These are phyloP conservation scores for Kwoniella europaea DNA, from an alignment of 768 basidiomycete genomes.

Conservation along the genomic window DNA sequence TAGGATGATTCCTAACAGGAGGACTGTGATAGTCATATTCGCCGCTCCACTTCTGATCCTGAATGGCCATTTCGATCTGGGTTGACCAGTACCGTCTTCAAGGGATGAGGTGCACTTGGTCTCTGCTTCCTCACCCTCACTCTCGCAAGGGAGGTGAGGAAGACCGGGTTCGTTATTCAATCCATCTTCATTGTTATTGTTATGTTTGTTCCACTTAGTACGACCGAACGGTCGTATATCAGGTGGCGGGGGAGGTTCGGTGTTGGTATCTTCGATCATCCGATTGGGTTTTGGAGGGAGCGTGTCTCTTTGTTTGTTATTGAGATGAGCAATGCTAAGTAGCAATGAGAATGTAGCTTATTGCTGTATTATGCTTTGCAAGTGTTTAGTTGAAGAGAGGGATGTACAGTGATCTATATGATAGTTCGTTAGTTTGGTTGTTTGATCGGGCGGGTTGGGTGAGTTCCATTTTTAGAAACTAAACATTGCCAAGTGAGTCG, in stretches of 20 bases:
- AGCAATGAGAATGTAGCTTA: no score
- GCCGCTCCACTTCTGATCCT: background rate
- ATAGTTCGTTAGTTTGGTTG: background rate
- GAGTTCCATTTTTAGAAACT: background rate
- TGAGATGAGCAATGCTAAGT: background rate
- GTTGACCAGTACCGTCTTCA: background rate
- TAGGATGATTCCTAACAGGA: background rate
- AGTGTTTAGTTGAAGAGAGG: background rate
- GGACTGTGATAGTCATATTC: background rate
- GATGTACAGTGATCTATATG: background rate
- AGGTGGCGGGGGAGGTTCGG: slow-evolving; percentile 39
- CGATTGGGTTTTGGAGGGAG: background rate
- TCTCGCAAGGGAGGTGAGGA: background rate
- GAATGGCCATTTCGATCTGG: background rate
- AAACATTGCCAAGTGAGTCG: background rate
- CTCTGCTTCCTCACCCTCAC: background rate
- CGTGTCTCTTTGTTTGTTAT: no score
- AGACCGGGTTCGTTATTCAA: background rate
- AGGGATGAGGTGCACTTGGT: no score
- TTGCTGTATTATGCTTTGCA: no score
- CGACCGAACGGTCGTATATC: slow-evolving; percentile 48
- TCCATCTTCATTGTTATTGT: slow-evolving; percentile 4
- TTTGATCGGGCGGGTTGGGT: background rate
- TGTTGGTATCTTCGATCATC: slow-evolving; percentile 36
- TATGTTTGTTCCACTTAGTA: background rate